These are phyloP conservation scores for Chytriomyces confervae DNA, from an alignment of 192 early-diverging fungal genomes.

Conservation along the genomic window DNA sequence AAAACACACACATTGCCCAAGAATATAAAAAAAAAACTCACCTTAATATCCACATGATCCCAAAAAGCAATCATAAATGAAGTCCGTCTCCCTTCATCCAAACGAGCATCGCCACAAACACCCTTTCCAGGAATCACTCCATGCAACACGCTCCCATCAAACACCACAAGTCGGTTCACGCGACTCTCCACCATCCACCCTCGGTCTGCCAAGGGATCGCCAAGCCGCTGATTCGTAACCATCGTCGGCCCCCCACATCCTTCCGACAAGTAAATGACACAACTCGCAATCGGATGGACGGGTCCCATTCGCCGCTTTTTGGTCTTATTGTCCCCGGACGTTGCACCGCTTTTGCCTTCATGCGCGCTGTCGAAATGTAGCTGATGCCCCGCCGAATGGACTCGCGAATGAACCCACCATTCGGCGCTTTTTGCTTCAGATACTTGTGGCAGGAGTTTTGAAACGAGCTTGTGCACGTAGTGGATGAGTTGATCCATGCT, in stretches of 20 bases:
- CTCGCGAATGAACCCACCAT: slow-evolving; percentile 44
- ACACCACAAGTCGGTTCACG: slow-evolving; percentile 50
- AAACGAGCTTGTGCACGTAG: slow-evolving; percentile 14
- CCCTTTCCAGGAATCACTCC: slow-evolving; percentile 43
- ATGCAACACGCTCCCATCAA: slow-evolving; percentile 46
- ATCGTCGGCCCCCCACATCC: slow-evolving; percentile 41
- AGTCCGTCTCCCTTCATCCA: slow-evolving; percentile 27
- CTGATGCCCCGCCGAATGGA: slow-evolving; percentile 40
- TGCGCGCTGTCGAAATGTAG: slow-evolving; percentile 45
- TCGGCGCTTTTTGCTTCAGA: slow-evolving; percentile 27
- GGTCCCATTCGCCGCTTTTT: slow-evolving; percentile 24
- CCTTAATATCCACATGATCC: slow-evolving; percentile 37
- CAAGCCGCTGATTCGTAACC: slow-evolving; percentile 45
- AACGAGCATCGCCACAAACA: background rate
- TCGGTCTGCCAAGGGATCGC: slow-evolving; percentile 35
- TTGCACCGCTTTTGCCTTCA: background rate
- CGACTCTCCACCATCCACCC: slow-evolving; percentile 63
- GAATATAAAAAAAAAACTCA: background rate
- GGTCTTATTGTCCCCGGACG: background rate
- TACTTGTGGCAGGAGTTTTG: slow-evolving; percentile 27
- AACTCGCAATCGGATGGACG: slow-evolving; percentile 38
- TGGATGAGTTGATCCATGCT: slow-evolving; percentile 33
- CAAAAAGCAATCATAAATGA: slow-evolving; percentile 49
- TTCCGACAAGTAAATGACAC: slow-evolving; percentile 40
- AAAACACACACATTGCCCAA: too few relatives aligned